Evolutionary conservation across 768 basidiomycete species (phyloP), one percentile per base, ranked within the genome.

Genomic region (Coprinopsis cinerea): DNA sequence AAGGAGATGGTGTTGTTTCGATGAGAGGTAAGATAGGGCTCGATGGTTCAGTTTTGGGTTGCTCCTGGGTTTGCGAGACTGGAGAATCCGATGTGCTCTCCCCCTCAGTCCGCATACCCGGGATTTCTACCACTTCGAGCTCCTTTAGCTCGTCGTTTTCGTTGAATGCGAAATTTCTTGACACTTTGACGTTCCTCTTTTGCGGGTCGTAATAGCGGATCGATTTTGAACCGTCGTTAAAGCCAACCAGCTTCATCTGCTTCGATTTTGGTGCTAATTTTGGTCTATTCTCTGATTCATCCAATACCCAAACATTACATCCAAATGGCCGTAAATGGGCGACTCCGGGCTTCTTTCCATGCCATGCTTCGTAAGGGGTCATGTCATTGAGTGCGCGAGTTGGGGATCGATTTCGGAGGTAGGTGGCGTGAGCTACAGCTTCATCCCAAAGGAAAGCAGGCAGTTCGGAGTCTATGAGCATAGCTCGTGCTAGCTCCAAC

Each of bases 91-190:
- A n/a, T n/a, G n/a, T n/a, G n/a, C n/a, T n/a, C n/a, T n/a, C n/a
- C n/a, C n/a, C n/a, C n/a, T n/a, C n/a, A n/a, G n/a, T n/a, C n/a
- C n/a, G n/a, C n/a, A n/a, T n/a, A n/a, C n/a, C n/a, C n/a, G n/a
- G n/a, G n/a, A n/a, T n/a, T n/a, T n/a, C n/a, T n/a, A n/a, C n/a
- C n/a, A n/a, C n/a, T n/a, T n/a, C n/a, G n/a, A n/a, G n/a, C n/a
- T n/a, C n/a, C n/a, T n/a, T n/a, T n/a, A n/a, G n/a, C n/a, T n/a
- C n/a, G n/a, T n/a, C n/a, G 28, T 59, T 61, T 40, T 62, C 53
- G 35, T 57, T 58, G 44, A 64, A 66, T 2, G 47, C 52, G 40
- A 65, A 30, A 46, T 68, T 64, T 14, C 59, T 47, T 1, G 61
- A 61, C 10, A 55, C 57, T 46, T 61, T 61, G 11, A 67, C 53